phyloP scores from a whole-genome alignment of 2,329 filamentous ascomycete species.

The Xylaria sp. region DNA sequence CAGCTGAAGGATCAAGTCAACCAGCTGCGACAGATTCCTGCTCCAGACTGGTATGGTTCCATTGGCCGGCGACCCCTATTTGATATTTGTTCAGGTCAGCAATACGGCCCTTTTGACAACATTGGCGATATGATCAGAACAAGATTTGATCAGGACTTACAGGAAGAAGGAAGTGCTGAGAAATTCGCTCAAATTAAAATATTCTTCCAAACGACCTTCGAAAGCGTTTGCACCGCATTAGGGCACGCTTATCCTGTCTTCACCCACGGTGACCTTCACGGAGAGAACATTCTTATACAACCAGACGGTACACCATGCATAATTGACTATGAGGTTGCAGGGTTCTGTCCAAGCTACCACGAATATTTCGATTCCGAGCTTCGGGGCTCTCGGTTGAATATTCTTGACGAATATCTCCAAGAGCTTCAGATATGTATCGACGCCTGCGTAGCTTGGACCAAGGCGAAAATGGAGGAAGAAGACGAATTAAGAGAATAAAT shows the following conservation, averaged over 20 bases:
- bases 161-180: accelerated
- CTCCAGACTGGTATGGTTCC: conserved; percentile 19
- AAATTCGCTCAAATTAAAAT: not conserved
- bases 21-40: conserved; percentile 21
- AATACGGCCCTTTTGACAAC: conserved; percentile 17
- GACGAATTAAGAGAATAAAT: not conserved
- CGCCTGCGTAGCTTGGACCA: not conserved
- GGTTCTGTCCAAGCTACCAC: conserved; percentile 19
- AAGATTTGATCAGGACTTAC: not conserved
- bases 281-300: conserved; percentile 9
- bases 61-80: conserved; percentile 14
- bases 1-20: conserved; percentile 13
- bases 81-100: not conserved
- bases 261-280: conserved; percentile 14
- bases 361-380: not conserved
- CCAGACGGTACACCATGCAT: not conserved
- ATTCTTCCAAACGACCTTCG: not conserved
- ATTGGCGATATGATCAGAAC: not conserved
- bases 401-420: conserved; percentile 5
- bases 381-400: not conserved
- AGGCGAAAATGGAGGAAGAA: too few species aligned
- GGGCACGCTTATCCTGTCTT: conserved; percentile 12
- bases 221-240: not conserved
- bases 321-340: conserved; percentile 12
- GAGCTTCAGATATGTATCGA: not conserved